Base-by-base conservation (phyloP, 1,284 basidiomycete species). In the Testicularia cyperi region DNA sequence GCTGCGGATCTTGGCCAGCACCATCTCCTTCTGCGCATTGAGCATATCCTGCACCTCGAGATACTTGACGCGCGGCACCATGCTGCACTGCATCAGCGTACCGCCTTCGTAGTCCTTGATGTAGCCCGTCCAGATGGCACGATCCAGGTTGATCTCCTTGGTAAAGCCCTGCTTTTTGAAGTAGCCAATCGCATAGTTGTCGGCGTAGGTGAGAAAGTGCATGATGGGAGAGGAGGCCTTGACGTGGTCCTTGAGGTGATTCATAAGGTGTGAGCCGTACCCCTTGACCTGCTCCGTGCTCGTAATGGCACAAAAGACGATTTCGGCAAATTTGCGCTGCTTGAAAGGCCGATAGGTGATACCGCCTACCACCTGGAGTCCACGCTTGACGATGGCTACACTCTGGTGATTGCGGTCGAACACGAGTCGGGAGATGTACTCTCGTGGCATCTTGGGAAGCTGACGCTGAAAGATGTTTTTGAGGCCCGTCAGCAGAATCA, bases 91-190 rank as follows among this genome's bases (percentile, higher is more conserved):
- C 94, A 98, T 97, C 79, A 98, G 89, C 33, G 95, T 99, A n/a
- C 92, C 94, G 35, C 95, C 95, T 77, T 99, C 95, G 78, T 99
- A 99, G 77, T 99, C 95, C 78, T 98, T 99, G 84, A 99, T 98
- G 78, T 99, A 98, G 1, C 94, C 95, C 1, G 94, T 92, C 95
- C 95, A 99, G 4, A 88, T 82, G 2, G 89, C 86, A 28, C 92
- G 84, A 48, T 88, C 87, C 15, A 95, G 83, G 0, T 86, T 88
- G 64, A 99, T 95, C 62, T 98, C 92, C 78, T 97, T 98, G 1
- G 90, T 90, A 79, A 99, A 99, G 0, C 67, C 70, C 70, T 97
- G 94, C 78, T 98, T 98, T 77, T 92, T 92, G 80, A 98, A 98
- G 79, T 96, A 98, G 6, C 95, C 95, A 39, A 98, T 92, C 8